These are phyloP conservation scores for Blepharisma stoltei DNA, from an alignment of 73 alveolate species.

Conservation along the genomic window DNA sequence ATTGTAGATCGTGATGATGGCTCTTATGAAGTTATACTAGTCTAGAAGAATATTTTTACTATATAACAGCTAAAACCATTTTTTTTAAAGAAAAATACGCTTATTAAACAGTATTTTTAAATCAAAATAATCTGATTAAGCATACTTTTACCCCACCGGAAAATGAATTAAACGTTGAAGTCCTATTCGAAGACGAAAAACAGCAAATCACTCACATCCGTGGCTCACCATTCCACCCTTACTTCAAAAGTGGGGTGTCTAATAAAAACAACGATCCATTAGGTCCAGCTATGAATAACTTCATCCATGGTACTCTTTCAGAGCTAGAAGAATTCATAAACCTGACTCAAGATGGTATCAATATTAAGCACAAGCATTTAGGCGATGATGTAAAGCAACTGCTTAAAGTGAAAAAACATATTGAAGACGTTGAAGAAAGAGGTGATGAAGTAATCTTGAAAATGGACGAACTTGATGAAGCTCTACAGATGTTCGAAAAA, in stretches of 20 bases:
- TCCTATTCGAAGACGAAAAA: conserved; percentile 81
- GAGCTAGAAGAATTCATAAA: conserved; percentile 63
- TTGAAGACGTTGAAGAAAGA: conserved; percentile 61
- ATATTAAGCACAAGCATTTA: conserved; percentile 75
- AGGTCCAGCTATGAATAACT: conserved; percentile 92
- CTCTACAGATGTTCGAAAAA: conserved; percentile 64
- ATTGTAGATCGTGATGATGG: conserved; percentile 83
- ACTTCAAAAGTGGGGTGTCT: conserved; percentile 75
- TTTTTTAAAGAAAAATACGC: too few species aligned
- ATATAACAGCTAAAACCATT: too few species aligned
- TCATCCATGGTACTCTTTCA: conserved; percentile 62
- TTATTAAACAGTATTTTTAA: background rate
- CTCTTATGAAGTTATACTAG: conserved; percentile 62
- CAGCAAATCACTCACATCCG: conserved; percentile 78
- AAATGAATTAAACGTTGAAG: conserved; percentile 70
- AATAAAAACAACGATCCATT: conserved; percentile 79
- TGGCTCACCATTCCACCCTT: conserved; percentile 92
- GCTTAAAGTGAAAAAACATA: conserved; percentile 72
- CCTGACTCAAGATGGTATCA: conserved; percentile 67
- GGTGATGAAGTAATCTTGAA: conserved; percentile 69
- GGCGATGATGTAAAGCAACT: conserved; percentile 75
- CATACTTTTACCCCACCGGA: conserved; percentile 51
- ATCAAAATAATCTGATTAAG: too few species aligned
- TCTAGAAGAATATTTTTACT: too few species aligned
- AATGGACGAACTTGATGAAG: conserved; percentile 79